Percentiles rank a stretch among this genome's conserved stretches.
phyloP scores from a whole-genome alignment of 2,329 filamentous ascomycete species.

The Trichophyton simii region DNA sequence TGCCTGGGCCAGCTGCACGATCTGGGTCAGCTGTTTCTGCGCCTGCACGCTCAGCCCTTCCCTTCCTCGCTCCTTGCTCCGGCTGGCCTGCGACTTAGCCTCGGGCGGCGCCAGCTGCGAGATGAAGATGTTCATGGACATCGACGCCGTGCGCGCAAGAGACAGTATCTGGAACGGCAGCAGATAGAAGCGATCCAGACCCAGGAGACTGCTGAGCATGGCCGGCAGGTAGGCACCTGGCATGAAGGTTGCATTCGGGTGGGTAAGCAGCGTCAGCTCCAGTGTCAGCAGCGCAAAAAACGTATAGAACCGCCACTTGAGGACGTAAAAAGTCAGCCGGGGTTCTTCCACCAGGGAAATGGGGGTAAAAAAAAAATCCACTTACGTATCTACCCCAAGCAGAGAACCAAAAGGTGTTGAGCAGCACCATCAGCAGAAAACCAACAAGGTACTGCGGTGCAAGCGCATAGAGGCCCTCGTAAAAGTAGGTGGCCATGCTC shows the following conservation, averaged over 20 bases:
- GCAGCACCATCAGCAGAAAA: conserved; percentile 23
- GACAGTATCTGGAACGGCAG: conserved; percentile 75
- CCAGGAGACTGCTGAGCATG: conserved; percentile 20
- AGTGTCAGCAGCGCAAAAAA: conserved; percentile 44
- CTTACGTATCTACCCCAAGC: conserved; percentile 36
- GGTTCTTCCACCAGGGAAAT: too few relatives aligned
- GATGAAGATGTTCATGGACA: conserved; percentile 74
- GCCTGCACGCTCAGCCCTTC: conserved; percentile 34
- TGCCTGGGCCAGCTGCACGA: conserved; percentile 48
- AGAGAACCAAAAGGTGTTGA: conserved; percentile 32
- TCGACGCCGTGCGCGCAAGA: conserved; percentile 59
- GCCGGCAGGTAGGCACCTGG: conserved; percentile 23
- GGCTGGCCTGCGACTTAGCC: conserved; percentile 22
- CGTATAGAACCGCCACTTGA: conserved; percentile 41
- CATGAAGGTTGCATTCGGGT: conserved; percentile 33
- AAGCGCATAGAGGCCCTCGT: conserved; percentile 45
- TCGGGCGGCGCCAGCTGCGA: conserved; percentile 65
- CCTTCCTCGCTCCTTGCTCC: conserved; percentile 17
- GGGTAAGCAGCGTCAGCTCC: conserved; percentile 46
- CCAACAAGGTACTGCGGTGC: conserved; percentile 30
- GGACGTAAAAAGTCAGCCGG: too few relatives aligned
- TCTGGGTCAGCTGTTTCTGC: conserved; percentile 52
- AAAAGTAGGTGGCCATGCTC: conserved; percentile 61
- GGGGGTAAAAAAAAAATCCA: neutral
- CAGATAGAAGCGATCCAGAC: conserved; percentile 37